Evolutionary conservation across 176 grass and related monocot species (phyloP), one percentile per base, ranked within the genome.

Genomic region (Hyparrhenia diplandra): DNA sequence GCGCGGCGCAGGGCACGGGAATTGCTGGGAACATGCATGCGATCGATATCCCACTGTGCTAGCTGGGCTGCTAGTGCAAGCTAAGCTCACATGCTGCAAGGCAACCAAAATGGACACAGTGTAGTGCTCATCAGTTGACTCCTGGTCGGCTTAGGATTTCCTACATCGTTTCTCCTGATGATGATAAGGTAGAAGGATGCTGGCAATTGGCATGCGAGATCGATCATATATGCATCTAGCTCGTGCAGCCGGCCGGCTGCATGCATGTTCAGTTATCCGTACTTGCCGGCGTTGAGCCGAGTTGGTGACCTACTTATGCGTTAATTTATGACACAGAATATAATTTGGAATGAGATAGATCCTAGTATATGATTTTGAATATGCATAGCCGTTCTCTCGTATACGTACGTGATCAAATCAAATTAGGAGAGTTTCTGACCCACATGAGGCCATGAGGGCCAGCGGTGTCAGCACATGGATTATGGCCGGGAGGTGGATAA

Each of bases 381-480:
- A 65, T 76, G 46, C 57, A 60, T 14, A 24, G 63, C 39, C 51
- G 13, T 81, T 7, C 42, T 41, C 14, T 0, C 1, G 16, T 67
- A 34, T 47, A 6, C 8, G 4, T 47, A 47, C 25, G 74, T 41
- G 40, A 29, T n/a, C n/a, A n/a, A n/a, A 49, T 51, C 10, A n/a
- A 51, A 63, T 55, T 55, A 2, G 54, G 61, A 51, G 54, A 76
- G 39, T 46, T n/a, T 70, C n/a, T 37, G 71, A 28, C n/a, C 63
- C 72, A 82, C 78, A 76, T 87, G 85, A 87, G 85, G 43, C 43
- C 43, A 46, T 46, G 43, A 46, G 43, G 31, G 79, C 79, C 79
- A 87, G 73, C 79, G 34, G 20, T 82, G 79, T 87, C 73, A 64
- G 73, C 85, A 87, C 85, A 87, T 87, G 85, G 32, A 71, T 62